Base-by-base conservation (phyloP, 2,329 filamentous ascomycete genomes). In the Phaeosphaeria sp. region DNA sequence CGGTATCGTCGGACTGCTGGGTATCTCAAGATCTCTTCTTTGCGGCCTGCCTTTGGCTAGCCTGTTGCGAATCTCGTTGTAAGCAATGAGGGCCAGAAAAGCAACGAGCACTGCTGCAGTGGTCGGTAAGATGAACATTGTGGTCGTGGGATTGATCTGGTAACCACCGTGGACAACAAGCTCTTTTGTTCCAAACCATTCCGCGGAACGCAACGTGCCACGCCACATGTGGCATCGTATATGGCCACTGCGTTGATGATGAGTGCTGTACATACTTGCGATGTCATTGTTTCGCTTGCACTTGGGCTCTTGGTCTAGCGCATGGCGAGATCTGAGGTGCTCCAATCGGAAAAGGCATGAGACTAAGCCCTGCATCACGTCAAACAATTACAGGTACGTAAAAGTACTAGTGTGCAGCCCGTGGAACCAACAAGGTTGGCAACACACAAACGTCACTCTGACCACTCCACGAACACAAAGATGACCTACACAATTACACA, bases 111-210 rank as follows among this genome's bases (percentile, higher is more conserved):
- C 50, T 1, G 65, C 66, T 17, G 58, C 58, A n/a, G 65, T 68
- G 33, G 63, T 69, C 47, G 61, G 63, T 52, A 66, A 54, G 17
- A 65, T 59, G 46, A 61, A 69, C 66, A 69, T n/a, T n/a, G n/a
- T 69, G 39, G 6, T 50, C 39, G 39, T 18, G 23, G 36, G 11
- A 20, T 33, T n/a, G 39, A 53, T 13, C 1, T 48, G 6, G 23
- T 9, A 9, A 5, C 25, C 25, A 27, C 9, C 25, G 25, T 27
- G 25, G 25, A 27, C 5, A 27, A 27, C 25, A 9, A 27, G 5
- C 25, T 27, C n/a, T 48, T 48, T 33, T 48, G 46, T 30, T 10
- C 25, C 13, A 7, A 42, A 17, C 9, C 17, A 7, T 7, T n/a
- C 46, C 46, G 46, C 46, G 46, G 23, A 48, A 23, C n/a, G 15